phyloP scores from a whole-genome alignment of 345 rosid species.

The Brassica rapa region DNA sequence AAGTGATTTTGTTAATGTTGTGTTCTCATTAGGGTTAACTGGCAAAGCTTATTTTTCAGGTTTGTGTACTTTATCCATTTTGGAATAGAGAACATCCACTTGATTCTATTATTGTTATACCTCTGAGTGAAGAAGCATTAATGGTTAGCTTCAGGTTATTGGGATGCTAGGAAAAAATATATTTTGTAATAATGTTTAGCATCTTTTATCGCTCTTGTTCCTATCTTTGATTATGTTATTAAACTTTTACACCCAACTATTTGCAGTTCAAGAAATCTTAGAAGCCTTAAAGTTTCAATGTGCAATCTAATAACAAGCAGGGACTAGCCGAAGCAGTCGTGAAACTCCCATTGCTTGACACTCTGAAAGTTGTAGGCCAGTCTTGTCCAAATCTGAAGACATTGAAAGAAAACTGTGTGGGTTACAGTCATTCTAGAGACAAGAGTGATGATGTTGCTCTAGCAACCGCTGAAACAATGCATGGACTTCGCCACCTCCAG shows the following conservation, averaged over 20 bases:
- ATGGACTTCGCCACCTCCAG: slow-evolving; percentile 51
- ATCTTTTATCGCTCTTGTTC: neutral
- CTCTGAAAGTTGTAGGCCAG: slow-evolving; percentile 20
- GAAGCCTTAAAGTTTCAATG: slow-evolving; percentile 42
- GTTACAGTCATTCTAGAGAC: slow-evolving; percentile 19
- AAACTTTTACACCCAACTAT: neutral
- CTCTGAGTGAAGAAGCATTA: too few species aligned
- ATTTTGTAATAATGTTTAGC: neutral
- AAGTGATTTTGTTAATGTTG: too few species aligned
- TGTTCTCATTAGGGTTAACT: too few species aligned
- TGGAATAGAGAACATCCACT: too few species aligned
- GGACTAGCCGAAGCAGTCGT: slow-evolving; percentile 48
- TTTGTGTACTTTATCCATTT: too few species aligned
- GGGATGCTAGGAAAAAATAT: neutral
- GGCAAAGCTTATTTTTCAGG: too few species aligned
- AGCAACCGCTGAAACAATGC: slow-evolving; percentile 70
- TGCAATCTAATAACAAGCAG: slow-evolving; percentile 43
- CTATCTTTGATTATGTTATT: neutral
- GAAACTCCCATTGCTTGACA: slow-evolving; percentile 51
- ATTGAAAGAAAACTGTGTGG: slow-evolving; percentile 29
- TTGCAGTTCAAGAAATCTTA: slow-evolving; percentile 56
- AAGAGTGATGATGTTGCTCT: slow-evolving; percentile 52
- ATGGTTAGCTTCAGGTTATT: neutral
- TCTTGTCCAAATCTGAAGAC: slow-evolving; percentile 37
- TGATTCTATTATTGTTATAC: too few species aligned